Evolutionary conservation across 163 green algal species (phyloP).

Genomic region (Chloroidium sp.): DNA sequence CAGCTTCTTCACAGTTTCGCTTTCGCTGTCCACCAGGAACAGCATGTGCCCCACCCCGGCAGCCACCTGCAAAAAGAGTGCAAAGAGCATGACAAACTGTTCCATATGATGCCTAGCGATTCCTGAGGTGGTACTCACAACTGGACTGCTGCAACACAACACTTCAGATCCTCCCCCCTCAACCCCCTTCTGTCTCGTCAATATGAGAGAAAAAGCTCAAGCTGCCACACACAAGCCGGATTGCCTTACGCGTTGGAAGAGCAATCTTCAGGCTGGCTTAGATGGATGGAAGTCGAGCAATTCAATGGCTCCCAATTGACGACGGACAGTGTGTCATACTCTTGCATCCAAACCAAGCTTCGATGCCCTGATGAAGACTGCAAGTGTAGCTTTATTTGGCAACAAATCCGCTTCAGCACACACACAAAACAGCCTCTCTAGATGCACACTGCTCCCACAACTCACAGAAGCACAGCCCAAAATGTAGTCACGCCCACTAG

Average conservation of each 20-base stretch:
- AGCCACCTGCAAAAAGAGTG: conserved; percentile 37
- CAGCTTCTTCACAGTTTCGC: conserved; percentile 19
- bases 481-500: not conserved
- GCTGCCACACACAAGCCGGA: too few relatives aligned
- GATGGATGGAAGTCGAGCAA: too few relatives aligned
- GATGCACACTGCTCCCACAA: not conserved
- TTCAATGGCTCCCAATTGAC: too few relatives aligned
- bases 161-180: too few relatives aligned
- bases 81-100: too few relatives aligned
- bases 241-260: not conserved
- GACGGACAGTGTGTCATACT: not conserved
- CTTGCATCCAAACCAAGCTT: not conserved
- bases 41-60: conserved; percentile 71
- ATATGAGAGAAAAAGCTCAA: too few relatives aligned
- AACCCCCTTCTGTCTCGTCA: too few relatives aligned
- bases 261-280: not conserved
- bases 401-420: not conserved
- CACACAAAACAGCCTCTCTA: not conserved
- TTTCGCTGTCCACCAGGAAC: conserved; percentile 63
- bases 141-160: too few relatives aligned
- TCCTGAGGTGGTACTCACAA: too few relatives aligned
- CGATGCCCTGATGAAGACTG: not conserved
- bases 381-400: not conserved
- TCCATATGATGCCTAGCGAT: too few relatives aligned
- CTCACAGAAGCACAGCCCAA: not conserved